Conservation (phyloP, 805 yeast genomes). For the Lachancea fermentati region DNA sequence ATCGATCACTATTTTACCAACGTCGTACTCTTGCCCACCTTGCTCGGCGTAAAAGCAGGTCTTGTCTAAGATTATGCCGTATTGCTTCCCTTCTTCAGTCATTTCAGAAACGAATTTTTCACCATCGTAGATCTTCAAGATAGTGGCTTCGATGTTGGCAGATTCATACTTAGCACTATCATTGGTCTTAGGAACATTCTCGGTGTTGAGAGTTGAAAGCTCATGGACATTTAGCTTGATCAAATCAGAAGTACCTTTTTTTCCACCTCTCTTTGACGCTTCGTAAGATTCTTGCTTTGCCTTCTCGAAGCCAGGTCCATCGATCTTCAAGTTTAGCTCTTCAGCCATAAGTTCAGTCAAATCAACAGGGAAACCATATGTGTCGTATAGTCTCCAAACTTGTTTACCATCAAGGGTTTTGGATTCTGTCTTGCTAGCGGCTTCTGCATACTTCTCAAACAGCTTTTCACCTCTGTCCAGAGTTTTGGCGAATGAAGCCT, state of each 20-base stretch:
- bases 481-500: constrained; percentile 89
- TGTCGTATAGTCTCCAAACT: constrained; percentile 97
- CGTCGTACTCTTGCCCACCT: constrained; percentile 98
- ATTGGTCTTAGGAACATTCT: constrained; percentile 68
- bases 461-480: constrained; percentile 96
- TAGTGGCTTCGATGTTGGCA: constrained; percentile 61
- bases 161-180: constrained; percentile 73
- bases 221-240: constrained; percentile 90
- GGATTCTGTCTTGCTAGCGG: constrained; percentile 68
- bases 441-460: constrained; percentile 86
- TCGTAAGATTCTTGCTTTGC: constrained; percentile 87
- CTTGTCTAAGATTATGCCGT: constrained; percentile 79
- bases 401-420: constrained; percentile 85
- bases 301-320: constrained; percentile 85
- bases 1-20: constrained; percentile 87
- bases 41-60: constrained; percentile 97
- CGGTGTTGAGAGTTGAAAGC: constrained; percentile 59
- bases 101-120: constrained; percentile 51
- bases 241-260: constrained; percentile 49
- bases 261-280: constrained; percentile 88
- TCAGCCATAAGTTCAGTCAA: constrained; percentile 98
- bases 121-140: constrained; percentile 70
- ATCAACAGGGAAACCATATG: constrained; percentile 99
- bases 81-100: constrained; percentile 44
- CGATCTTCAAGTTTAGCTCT: constrained; percentile 89